Percentiles rank a stretch among this genome's conserved stretches.
Evolutionary conservation across 73 alveolate species (phyloP).

Genomic region (Urostyla sp.): DNA sequence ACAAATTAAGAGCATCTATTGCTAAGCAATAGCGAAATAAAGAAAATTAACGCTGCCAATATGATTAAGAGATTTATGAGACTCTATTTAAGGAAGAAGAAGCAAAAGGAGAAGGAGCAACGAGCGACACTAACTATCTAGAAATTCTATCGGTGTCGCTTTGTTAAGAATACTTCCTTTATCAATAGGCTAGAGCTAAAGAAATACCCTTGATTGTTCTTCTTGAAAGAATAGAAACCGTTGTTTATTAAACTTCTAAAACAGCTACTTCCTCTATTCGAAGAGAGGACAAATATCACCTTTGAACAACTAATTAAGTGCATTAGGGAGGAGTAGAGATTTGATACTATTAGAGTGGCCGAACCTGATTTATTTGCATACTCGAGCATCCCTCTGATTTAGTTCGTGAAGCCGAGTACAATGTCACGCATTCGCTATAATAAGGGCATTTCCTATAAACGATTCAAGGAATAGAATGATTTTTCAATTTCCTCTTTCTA

Average conservation of each 20-base stretch:
- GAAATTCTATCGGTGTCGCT: constrained; percentile 42
- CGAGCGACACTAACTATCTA: constrained; percentile 42
- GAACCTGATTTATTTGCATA: constrained; percentile 60
- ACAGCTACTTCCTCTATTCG: constrained; percentile 9
- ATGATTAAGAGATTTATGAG: constrained; percentile 18
- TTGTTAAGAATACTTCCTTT: constrained; percentile 7
- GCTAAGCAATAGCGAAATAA: constrained; percentile 51
- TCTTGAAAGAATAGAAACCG: constrained; percentile 67
- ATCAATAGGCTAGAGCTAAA: constrained; percentile 41
- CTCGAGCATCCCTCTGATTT: constrained; percentile 20
- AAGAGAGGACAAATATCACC: constrained; percentile 14
- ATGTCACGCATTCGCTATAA: constrained; percentile 18
- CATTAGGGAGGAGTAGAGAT: constrained; percentile 24
- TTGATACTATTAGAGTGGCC: constrained; percentile 43
- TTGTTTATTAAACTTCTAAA: constrained; percentile 23
- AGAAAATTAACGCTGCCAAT: constrained; percentile 26
- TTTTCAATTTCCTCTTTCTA: too few species aligned
- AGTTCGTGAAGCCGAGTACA: constrained; percentile 35
- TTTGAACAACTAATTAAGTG: constrained; percentile 9
- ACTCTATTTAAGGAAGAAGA: constrained; percentile 3
- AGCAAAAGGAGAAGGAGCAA: background rate
- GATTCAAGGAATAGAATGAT: background rate
- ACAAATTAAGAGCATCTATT: constrained; percentile 51
- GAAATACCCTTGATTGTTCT: constrained; percentile 44
- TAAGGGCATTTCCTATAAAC: background rate